A percentile compares a stretch with the other conserved stretches of the same genome.
Conservation (phyloP, 106 monocot genomes). For the Alisma plantagoaquatica region DNA sequence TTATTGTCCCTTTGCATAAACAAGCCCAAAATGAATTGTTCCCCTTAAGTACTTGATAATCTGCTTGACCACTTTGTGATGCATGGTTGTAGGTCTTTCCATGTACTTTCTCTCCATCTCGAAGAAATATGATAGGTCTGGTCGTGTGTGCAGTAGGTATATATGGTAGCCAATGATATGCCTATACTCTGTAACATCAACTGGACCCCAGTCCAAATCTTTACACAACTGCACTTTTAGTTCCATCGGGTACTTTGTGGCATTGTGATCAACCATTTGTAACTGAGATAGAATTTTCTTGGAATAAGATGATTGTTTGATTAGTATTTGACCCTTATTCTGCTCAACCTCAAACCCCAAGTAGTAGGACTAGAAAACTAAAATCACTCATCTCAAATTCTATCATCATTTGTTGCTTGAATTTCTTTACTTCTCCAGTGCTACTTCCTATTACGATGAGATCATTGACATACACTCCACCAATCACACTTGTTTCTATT, state of each 20-base stretch:
- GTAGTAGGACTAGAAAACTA: background rate
- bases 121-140: constrained; percentile 2
- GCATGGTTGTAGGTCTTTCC: constrained; percentile 6
- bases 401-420: background rate
- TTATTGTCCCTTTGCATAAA: no score
- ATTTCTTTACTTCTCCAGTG: background rate
- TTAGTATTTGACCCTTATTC: background rate
- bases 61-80: constrained; percentile 4
- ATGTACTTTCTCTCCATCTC: constrained; percentile 4
- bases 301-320: constrained; percentile 9
- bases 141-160: constrained; percentile 7
- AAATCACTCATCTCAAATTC: constrained; percentile 3
- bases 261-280: constrained; percentile 12
- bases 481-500: background rate
- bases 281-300: background rate
- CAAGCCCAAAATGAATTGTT: constrained; percentile 1
- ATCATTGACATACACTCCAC: background rate
- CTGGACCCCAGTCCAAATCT: background rate
- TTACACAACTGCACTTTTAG: constrained; percentile 4
- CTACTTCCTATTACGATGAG: background rate
- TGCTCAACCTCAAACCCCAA: constrained; percentile 19
- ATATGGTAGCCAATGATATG: background rate
- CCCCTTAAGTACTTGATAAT: constrained; percentile 3
- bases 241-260: background rate
- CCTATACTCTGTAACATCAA: constrained; percentile 7